Evolutionary conservation across 495 filamentous ascomycete species (phyloP).

Genomic region (Daldinia decipiens): DNA sequence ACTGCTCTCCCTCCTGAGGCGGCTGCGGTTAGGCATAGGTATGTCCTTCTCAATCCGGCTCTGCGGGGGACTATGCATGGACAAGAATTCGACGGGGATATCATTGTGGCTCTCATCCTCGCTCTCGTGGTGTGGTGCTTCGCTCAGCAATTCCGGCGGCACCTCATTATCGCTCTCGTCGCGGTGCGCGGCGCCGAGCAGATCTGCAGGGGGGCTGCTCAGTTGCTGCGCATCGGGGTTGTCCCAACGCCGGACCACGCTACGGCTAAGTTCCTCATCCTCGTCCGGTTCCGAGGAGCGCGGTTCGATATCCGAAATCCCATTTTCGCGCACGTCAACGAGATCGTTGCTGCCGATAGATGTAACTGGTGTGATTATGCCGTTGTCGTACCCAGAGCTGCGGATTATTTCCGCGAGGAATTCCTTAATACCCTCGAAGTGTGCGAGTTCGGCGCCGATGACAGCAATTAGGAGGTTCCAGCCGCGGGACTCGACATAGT

Average conservation of each 20-base stretch:
- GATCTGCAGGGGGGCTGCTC: slow-evolving; percentile 14
- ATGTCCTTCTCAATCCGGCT: not conserved
- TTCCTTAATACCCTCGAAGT: slow-evolving; percentile 73
- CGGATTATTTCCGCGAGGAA: slow-evolving; percentile 68
- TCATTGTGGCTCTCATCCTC: slow-evolving; percentile 52
- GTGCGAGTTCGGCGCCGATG: slow-evolving; percentile 88
- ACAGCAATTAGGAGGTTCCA: slow-evolving; percentile 93
- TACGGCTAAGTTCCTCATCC: slow-evolving; percentile 44
- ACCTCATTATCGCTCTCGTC: slow-evolving; percentile 51
- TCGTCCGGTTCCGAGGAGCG: not conserved
- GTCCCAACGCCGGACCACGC: slow-evolving; percentile 46
- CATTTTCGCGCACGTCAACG: slow-evolving; percentile 27
- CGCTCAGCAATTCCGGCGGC: slow-evolving; percentile 49
- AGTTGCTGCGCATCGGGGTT: slow-evolving; percentile 28
- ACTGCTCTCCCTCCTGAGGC: slow-evolving; percentile 42
- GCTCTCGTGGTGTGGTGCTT: slow-evolving; percentile 34
- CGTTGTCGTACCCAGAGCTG: slow-evolving; percentile 44
- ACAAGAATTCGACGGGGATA: slow-evolving; percentile 56
- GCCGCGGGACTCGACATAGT: slow-evolving; percentile 68
- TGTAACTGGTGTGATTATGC: slow-evolving; percentile 37
- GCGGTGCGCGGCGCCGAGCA: slow-evolving; percentile 33
- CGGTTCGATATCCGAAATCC: not conserved
- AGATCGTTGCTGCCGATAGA: slow-evolving; percentile 18
- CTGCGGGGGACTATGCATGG: slow-evolving; percentile 45
- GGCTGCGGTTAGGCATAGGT: not conserved